phyloP scores from a whole-genome alignment of 257 asterid species.

The Capsicum pubescens region DNA sequence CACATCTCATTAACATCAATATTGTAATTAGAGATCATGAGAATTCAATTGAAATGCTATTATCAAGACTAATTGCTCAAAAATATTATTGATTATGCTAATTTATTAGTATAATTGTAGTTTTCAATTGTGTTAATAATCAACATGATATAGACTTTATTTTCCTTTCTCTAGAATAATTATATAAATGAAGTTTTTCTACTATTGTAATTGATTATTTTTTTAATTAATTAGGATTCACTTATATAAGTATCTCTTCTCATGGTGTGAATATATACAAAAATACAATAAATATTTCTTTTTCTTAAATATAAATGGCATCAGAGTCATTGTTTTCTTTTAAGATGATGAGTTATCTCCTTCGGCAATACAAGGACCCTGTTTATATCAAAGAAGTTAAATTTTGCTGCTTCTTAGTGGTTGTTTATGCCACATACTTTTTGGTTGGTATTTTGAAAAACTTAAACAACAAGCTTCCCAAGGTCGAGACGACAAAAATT shows the following conservation, averaged over 20 bases:
- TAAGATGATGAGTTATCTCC: not conserved
- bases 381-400: not conserved
- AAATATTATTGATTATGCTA: too few relatives aligned
- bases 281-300: too few relatives aligned
- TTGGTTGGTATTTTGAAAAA: not conserved
- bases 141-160: not conserved
- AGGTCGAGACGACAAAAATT: not conserved
- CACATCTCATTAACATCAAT: slow-evolving; percentile 33
- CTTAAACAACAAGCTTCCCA: not conserved
- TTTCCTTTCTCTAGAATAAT: not conserved
- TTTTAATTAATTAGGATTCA: not conserved
- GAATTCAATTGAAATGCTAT: not conserved
- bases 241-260: not conserved
- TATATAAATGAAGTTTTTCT: not conserved
- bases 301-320: not conserved
- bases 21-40: slow-evolving; percentile 5
- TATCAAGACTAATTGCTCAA: not conserved
- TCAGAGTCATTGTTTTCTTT: not conserved
- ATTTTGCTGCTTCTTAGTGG: not conserved
- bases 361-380: not conserved
- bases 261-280: not conserved
- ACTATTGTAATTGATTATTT: too few relatives aligned
- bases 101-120: too few relatives aligned
- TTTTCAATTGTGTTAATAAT: too few relatives aligned
- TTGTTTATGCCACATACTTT: not conserved